These are phyloP conservation scores for Aspergillus incahuasiensis DNA, from an alignment of 495 filamentous ascomycete genomes.

Conservation along the genomic window DNA sequence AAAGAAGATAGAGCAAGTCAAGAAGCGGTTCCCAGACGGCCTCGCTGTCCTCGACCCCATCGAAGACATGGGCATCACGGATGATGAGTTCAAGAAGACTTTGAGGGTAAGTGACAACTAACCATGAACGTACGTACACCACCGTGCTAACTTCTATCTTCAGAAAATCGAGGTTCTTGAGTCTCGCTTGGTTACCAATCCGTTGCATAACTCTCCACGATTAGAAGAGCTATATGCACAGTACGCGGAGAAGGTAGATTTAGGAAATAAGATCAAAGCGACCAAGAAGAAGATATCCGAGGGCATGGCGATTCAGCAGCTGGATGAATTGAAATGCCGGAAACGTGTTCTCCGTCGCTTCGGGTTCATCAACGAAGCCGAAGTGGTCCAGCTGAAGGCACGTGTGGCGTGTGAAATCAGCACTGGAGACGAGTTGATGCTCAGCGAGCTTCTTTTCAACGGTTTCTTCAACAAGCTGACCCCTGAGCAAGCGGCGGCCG, in stretches of 20 bases:
- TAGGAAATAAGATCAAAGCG: slow-evolving; percentile 71
- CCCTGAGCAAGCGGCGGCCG: slow-evolving; percentile 78
- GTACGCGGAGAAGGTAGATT: slow-evolving; percentile 74
- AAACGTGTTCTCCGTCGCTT: slow-evolving; percentile 96
- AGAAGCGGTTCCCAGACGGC: slow-evolving; percentile 87
- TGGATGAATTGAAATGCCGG: slow-evolving; percentile 92
- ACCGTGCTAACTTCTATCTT: slow-evolving; percentile 7
- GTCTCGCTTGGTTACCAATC: slow-evolving; percentile 80
- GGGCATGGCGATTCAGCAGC: slow-evolving; percentile 78
- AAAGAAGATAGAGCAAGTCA: slow-evolving; percentile 67
- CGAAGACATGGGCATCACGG: slow-evolving; percentile 89
- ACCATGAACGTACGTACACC: not conserved
- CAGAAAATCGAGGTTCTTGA: slow-evolving; percentile 95
- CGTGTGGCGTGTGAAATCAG: slow-evolving; percentile 97
- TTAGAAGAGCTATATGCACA: slow-evolving; percentile 76
- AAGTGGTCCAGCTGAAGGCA: slow-evolving; percentile 92
- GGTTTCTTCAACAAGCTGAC: slow-evolving; percentile 94
- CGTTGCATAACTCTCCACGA: slow-evolving; percentile 82
- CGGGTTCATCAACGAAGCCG: slow-evolving; percentile 88
- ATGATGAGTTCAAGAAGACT: slow-evolving; percentile 87
- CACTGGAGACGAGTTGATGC: slow-evolving; percentile 84
- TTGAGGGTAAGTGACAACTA: slow-evolving; percentile 55
- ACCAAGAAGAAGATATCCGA: slow-evolving; percentile 81
- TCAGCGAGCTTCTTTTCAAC: slow-evolving; percentile 91
- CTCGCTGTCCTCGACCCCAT: slow-evolving; percentile 84